Conservation (phyloP, 1,139 yeast species). For the Debaryomycetaceae sp. region DNA sequence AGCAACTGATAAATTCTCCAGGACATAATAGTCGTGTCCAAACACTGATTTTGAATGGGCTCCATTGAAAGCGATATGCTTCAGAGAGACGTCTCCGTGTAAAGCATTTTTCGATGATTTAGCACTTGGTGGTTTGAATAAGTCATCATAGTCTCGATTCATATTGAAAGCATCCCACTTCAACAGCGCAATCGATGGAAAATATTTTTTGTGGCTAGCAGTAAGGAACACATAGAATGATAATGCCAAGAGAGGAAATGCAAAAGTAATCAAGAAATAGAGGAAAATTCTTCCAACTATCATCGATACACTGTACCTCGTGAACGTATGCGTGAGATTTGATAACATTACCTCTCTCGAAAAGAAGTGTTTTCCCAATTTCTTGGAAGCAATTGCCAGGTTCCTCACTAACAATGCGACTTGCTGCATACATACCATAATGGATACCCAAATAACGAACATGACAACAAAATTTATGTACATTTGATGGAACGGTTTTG, state of each 20-base stretch:
- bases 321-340: neutral
- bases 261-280: slow-evolving; percentile 33
- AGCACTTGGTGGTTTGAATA: slow-evolving; percentile 14
- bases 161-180: slow-evolving; percentile 23
- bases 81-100: too few relatives aligned
- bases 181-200: slow-evolving; percentile 15
- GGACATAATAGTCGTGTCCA: neutral
- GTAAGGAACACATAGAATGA: slow-evolving; percentile 35
- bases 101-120: neutral
- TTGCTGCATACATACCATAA: slow-evolving; percentile 22
- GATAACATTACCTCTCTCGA: neutral
- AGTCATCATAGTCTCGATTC: slow-evolving; percentile 23
- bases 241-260: slow-evolving; percentile 44
- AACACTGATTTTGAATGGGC: neutral
- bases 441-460: slow-evolving; percentile 25
- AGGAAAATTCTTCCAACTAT: neutral
- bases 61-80: neutral
- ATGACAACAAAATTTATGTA: slow-evolving; percentile 47
- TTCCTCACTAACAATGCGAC: slow-evolving; percentile 17
- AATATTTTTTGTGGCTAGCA: slow-evolving; percentile 14
- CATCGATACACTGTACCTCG: neutral
- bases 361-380: neutral
- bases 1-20: slow-evolving; percentile 6
- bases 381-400: neutral
- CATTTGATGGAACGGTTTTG: slow-evolving; percentile 19